Evolutionary conservation across 177 flowering plant genomes (phyloP).

Genomic region (Tripterygium wilfordii): DNA sequence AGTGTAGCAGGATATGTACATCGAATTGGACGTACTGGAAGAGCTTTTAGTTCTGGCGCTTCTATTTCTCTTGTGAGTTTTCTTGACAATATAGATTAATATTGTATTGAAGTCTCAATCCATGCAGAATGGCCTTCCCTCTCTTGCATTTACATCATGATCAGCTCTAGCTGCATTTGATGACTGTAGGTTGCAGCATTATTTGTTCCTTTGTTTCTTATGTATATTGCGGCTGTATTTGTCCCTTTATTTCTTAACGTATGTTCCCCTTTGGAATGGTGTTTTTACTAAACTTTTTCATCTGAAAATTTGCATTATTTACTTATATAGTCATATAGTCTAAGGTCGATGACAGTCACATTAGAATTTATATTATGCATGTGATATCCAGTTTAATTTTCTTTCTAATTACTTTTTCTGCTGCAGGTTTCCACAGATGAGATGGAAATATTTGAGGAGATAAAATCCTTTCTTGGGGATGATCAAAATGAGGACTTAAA

Average conservation of each 20-base stretch:
- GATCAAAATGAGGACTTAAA: constrained; percentile 38
- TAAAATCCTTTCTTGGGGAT: constrained; percentile 63
- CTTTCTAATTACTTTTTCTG: not conserved
- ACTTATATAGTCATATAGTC: too few species aligned
- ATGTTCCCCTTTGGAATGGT: too few species aligned
- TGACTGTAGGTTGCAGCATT: too few species aligned
- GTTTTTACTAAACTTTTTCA: too few species aligned
- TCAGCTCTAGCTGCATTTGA: not conserved
- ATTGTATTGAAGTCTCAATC: not conserved
- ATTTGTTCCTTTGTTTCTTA: too few species aligned
- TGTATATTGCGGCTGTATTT: too few species aligned
- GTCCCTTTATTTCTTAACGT: too few species aligned
- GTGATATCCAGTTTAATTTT: not conserved
- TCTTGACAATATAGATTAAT: not conserved
- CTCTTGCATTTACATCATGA: not conserved
- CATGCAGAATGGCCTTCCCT: not conserved
- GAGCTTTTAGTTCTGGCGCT: constrained; percentile 80
- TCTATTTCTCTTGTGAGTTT: constrained; percentile 86
- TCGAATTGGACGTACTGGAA: constrained; percentile 97
- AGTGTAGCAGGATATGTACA: constrained; percentile 76
- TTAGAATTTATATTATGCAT: not conserved
- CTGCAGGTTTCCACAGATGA: constrained; percentile 81
- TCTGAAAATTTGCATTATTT: too few species aligned
- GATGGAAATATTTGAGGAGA: constrained; percentile 74
- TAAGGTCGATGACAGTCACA: too few species aligned